Base-by-base conservation (phyloP, 2,329 filamentous ascomycete species). In the Fonsecaea erecta region DNA sequence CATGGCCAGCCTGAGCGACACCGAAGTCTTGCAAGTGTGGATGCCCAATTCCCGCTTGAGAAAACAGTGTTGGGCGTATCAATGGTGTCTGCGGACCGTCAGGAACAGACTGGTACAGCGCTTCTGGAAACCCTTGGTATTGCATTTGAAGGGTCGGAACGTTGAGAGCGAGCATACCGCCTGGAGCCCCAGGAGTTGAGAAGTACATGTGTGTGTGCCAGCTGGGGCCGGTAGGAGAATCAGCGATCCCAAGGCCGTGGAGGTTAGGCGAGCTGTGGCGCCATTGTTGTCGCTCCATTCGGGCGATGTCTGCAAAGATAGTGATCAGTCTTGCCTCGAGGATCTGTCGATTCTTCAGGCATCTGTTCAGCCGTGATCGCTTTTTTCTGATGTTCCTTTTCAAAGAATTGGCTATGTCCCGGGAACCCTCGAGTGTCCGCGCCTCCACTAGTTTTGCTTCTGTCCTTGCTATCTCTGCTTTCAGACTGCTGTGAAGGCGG, bases 301-400 rank as follows among this genome's bases (percentile, higher is more conserved):
- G 58, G 18, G 59, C 18, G 57, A 68, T 66, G n/a, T 62, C 32
- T 24, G 11, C 16, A 18, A 55, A 21, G 7, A 68, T 52, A 28
- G 28, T 26, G 14, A 32, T 48, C 26, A 69, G 52, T 24, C 40
- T 57, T 34, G 54, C 48, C 12, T 34, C 57, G 2, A 67, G 37
- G 1, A 32, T 14, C 40, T 52, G 30, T 9, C 34, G 35, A 24
- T 35, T 63, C 30, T 52, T 52, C 24, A 52, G 48, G 40, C 58
- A 61, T 46, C 55, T 60, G 11, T 59, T 66, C 28, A 68, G 37
- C 12, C 55, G 61, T 3, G 55, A 60, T n/a, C 62, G 58, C 21
- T 53, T 24, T 14, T 40, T 65, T n/a, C 53, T 63, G 43, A 60
- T 43, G 18, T n/a, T 58, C 52, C 53, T 65, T 40, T 66, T 60